A percentile compares a stretch with the other conserved stretches of the same genome.
These are phyloP conservation scores for Hysterangium stoloniferum DNA, from an alignment of 768 basidiomycete species.

Conservation along the genomic window DNA sequence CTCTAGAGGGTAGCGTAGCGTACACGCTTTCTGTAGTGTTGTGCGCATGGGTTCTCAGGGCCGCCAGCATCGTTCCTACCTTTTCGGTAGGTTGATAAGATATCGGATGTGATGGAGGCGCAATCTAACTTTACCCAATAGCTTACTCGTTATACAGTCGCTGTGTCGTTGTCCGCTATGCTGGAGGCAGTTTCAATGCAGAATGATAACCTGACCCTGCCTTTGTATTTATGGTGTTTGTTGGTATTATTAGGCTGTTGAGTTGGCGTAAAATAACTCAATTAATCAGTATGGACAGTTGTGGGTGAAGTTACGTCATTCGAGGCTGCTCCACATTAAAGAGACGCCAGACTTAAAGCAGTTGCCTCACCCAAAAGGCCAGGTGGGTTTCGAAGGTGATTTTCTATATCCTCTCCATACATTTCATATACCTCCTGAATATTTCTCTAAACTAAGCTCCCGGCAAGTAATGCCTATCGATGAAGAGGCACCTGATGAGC, in stretches of 20 bases:
- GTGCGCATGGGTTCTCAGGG: conserved; percentile 63
- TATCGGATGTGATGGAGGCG: neutral
- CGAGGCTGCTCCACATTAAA: conserved; percentile 1
- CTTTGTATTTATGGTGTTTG: conserved; percentile 94
- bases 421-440: neutral
- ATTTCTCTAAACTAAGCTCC: neutral
- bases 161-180: conserved; percentile 56
- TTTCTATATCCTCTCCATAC: no score
- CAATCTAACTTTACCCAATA: conserved; percentile 23
- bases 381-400: no score
- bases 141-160: conserved; percentile 58
- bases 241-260: conserved; percentile 33
- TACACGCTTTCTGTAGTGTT: conserved; percentile 65
- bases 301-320: conserved; percentile 4
- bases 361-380: neutral
- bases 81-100: conserved; percentile 60
- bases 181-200: conserved; percentile 91
- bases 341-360: neutral
- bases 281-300: neutral
- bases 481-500: neutral
- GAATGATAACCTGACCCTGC: conserved; percentile 95
- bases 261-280: neutral
- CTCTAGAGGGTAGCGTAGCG: conserved; percentile 84
- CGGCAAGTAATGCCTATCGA: neutral
- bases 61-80: conserved; percentile 56